Evolutionary conservation across 2,329 filamentous ascomycete species (phyloP), one percentile per base, ranked within the genome.

Genomic region (Chrysoporthe puriensis): DNA sequence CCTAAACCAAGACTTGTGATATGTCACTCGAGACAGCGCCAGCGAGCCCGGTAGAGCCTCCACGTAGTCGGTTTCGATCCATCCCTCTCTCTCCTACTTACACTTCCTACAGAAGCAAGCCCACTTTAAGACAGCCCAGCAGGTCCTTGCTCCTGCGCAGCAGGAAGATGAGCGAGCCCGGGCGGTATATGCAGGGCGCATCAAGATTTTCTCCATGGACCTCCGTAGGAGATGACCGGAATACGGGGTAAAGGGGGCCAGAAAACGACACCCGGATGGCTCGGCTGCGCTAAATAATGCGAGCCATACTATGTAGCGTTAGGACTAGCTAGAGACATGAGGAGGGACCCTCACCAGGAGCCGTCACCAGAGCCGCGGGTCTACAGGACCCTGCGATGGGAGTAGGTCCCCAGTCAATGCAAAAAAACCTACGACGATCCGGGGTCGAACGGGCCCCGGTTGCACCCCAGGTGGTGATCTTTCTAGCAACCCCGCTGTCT

Each of bases 341-440:
- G 11, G 48, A 11, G 48, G 26, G 13, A 32, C 21, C 50, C 3
- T 32, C 48, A 14, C 14, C 4, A 54, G 50, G 26, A 18, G 26
- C 26, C 26, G 26, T 26, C 26, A 26, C 26, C 26, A 26, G 26
- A 26, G 26, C 26, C 50, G 32, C 18, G 34, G 56, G 16, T 34
- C 36, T 21, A 26, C 4, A 42, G 16, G 56, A 58, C 56, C 36
- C 56, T 58, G 34, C 40, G 56, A 16, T 42, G 56, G 13, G 11
- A 42, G 32, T 40, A 14, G 40, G 34, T 5, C 26, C 11, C 50
- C 50, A 16, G 32, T 16, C 13, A 32, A 54, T 58, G 34, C 34
- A 58, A 58, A 26, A 26, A 34, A 58, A 58, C 34, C 34, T 40
- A 36, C 11, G 56, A 36, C 34, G 56, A 58, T 58, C 56, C 56